Base-by-base conservation (phyloP, 345 rosid species). In the Erodium maritimum region DNA sequence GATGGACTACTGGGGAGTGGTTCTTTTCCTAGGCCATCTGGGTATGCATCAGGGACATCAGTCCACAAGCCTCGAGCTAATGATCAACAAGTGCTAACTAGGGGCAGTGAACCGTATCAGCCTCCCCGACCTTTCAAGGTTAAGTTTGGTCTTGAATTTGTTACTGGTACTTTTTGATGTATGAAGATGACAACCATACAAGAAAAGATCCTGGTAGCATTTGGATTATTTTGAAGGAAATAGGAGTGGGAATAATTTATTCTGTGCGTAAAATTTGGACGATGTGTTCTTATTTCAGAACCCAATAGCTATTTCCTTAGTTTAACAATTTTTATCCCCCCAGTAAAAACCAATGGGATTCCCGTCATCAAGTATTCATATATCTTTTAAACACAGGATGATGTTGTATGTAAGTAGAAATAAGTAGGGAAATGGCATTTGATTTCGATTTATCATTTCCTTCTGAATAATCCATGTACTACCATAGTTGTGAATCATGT, bases 1-100 rank as follows among this genome's bases (percentile, higher is more conserved):
- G 99, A 93, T 65, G 99, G 99, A 51, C 97, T 93, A 71, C 82
- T 93, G 46, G 99, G 99, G 29, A 89, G 93, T 76, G 99, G 99
- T 57, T 83, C 91, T 72, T 90, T 89, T 58, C 91, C 90, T 20
- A 79, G 88, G 71, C 82, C 95, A 33, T 71, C 98, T 54, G 95
- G 85, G 68, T 77, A 67, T 71, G 66, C 75, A 22, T 70, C 82
- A 13, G 94, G 89, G 57, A 34, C 86, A 56, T 69, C 88, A 29
- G 83, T 72, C 67, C 73, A 87, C 55, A 91, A 76, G 71, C 68
- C 70, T 64, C 90, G 74, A 18, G 62, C 87, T 67, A 81, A 77
- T 76, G 96, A 86, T 72, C 78, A 80, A 17, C 67, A 65, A 77
- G 91, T 74, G 59, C 85, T 72, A 34, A 82, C 58, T 59, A 83